These are phyloP conservation scores for Eucalyptus guilfoylei DNA, from an alignment of 345 rosid species.

Conservation along the genomic window DNA sequence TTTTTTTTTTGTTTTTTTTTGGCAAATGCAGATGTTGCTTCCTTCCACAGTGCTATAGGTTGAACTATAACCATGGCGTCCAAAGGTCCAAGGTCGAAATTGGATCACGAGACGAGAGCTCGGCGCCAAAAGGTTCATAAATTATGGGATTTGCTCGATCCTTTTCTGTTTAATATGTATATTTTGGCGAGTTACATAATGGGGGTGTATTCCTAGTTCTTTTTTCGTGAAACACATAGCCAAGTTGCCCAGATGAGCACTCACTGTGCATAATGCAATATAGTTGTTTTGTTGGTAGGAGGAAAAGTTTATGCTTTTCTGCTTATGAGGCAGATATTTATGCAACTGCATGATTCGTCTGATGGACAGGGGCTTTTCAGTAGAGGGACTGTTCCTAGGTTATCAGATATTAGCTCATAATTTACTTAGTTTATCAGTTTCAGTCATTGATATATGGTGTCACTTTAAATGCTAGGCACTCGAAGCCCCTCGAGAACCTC, in stretches of 20 bases:
- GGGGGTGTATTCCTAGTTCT: background rate
- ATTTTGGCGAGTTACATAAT: background rate
- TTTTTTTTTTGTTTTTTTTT: background rate
- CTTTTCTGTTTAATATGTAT: background rate
- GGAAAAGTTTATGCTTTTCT: background rate
- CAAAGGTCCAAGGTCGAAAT: slow-evolving; percentile 58
- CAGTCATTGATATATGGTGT: background rate
- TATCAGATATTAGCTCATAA: background rate
- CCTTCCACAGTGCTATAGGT: background rate
- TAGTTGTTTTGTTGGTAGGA: background rate
- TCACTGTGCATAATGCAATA: background rate
- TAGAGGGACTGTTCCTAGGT: background rate
- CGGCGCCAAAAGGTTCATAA: slow-evolving; percentile 66
- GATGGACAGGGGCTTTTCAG: background rate
- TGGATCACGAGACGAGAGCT: slow-evolving; percentile 76
- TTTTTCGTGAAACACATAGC: background rate
- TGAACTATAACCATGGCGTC: slow-evolving; percentile 34
- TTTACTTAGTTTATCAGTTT: background rate
- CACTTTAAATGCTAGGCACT: slow-evolving; percentile 40
- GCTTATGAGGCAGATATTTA: background rate
- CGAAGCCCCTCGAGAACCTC: slow-evolving; percentile 93
- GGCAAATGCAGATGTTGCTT: background rate
- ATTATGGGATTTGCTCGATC: background rate
- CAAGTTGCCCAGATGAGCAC: background rate
- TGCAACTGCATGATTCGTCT: background rate